phyloP scores from a whole-genome alignment of 257 asterid genomes.

The Cynanchum wilfordii region DNA sequence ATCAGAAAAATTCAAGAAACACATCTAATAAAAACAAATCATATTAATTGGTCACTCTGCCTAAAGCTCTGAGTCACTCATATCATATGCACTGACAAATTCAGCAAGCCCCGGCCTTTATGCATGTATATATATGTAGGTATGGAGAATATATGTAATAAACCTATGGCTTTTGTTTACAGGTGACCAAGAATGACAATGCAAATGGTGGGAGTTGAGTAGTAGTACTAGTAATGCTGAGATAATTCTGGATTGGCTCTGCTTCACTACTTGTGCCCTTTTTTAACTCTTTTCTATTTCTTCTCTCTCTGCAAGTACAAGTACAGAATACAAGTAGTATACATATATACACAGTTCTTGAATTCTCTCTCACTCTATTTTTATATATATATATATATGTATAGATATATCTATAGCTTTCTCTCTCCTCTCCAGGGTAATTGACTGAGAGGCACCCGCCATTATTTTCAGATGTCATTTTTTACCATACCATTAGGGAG shows the following conservation, averaged over 20 bases:
- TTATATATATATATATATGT: background rate
- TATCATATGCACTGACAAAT: slow-evolving; percentile 8
- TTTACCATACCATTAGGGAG: slow-evolving; percentile 10
- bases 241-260: slow-evolving; percentile 18
- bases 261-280: slow-evolving; percentile 14
- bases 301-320: slow-evolving; percentile 15
- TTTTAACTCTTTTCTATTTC: background rate
- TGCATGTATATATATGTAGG: slow-evolving; percentile 27
- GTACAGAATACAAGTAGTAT: slow-evolving; percentile 1
- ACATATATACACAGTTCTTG: slow-evolving; percentile 1
- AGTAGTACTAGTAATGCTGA: slow-evolving; percentile 4
- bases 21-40: background rate
- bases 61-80: slow-evolving; percentile 18
- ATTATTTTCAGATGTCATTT: slow-evolving; percentile 27
- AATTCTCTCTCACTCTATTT: background rate
- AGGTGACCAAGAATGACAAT: slow-evolving; percentile 15
- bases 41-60: background rate
- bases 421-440: slow-evolving; percentile 20
- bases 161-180: slow-evolving; percentile 5
- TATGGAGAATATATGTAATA: slow-evolving; percentile 3
- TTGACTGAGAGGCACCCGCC: slow-evolving; percentile 27
- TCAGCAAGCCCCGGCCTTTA: slow-evolving; percentile 8
- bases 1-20: slow-evolving; percentile 13
- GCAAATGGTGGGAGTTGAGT: slow-evolving; percentile 23
- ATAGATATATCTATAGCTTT: background rate